Percentiles rank a stretch among this genome's conserved stretches.
These are phyloP conservation scores for Stephania japonica DNA, from an alignment of 164 flowering plant species.

Conservation along the genomic window DNA sequence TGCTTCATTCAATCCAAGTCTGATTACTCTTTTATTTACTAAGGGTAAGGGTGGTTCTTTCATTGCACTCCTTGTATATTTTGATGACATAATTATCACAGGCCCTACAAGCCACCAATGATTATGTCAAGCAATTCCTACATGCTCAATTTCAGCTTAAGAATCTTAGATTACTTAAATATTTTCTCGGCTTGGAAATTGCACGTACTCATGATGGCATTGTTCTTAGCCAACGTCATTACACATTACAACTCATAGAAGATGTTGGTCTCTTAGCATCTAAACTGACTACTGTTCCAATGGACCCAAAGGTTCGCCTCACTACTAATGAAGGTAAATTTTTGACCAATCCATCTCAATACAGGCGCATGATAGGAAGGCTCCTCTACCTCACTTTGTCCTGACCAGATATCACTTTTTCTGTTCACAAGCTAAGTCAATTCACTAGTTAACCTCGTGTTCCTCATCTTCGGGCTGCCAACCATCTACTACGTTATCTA, in stretches of 20 bases:
- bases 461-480: background rate
- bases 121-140: background rate
- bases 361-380: background rate
- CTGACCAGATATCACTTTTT: slow-evolving; percentile 1
- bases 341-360: background rate
- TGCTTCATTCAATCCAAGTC: slow-evolving; percentile 3
- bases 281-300: background rate
- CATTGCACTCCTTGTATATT: slow-evolving; percentile 6
- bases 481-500: background rate
- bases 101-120: background rate
- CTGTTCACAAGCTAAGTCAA: background rate
- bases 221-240: slow-evolving; percentile 3
- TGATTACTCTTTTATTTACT: slow-evolving; percentile 7
- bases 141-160: background rate
- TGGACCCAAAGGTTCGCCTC: background rate
- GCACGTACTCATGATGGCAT: background rate
- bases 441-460: background rate
- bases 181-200: slow-evolving; percentile 5
- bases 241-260: background rate
- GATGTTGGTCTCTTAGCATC: background rate
- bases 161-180: no score
- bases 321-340: background rate
- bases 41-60: background rate
- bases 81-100: slow-evolving; percentile 8
- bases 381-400: background rate